Evolutionary conservation across 2,329 filamentous ascomycete genomes (phyloP).

Genomic region (Monilinia vaccinii-corymbosi): DNA sequence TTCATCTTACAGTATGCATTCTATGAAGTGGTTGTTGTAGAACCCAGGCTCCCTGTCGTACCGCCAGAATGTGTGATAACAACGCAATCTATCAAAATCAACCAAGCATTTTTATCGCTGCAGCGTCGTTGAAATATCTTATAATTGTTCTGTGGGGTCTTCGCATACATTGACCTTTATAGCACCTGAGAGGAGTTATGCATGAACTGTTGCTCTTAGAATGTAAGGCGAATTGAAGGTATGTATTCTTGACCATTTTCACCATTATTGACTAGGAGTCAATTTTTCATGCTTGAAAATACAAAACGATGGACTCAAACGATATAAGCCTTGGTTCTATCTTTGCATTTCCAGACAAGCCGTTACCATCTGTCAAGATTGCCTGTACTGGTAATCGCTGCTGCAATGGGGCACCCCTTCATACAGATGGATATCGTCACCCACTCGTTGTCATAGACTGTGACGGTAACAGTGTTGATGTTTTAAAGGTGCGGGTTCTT

Average conservation of each 20-base stretch:
- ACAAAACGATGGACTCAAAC: neutral
- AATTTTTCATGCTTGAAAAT: neutral
- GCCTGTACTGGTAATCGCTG: neutral
- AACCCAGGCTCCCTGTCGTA: neutral
- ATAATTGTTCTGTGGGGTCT: neutral
- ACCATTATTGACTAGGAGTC: neutral
- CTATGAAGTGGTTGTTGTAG: neutral
- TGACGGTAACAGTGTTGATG: neutral
- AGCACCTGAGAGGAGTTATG: too few species aligned
- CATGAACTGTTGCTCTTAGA: neutral
- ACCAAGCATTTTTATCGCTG: too few species aligned
- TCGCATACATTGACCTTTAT: neutral
- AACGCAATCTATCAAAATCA: neutral
- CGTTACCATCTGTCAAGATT: neutral
- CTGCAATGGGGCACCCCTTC: neutral
- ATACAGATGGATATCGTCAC: neutral
- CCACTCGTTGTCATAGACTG: neutral
- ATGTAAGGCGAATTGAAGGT: rapidly evolving
- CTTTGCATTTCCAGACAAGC: neutral
- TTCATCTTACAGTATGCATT: rapidly evolving
- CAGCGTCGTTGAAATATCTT: neutral
- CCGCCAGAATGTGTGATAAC: neutral
- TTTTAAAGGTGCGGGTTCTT: neutral
- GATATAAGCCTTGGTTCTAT: neutral
- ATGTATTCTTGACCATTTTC: rapidly evolving